Evolutionary conservation across 1,284 basidiomycete genomes (phyloP), one percentile per base, ranked within the genome.

Genomic region (Ustanciosporium gigantosporum): DNA sequence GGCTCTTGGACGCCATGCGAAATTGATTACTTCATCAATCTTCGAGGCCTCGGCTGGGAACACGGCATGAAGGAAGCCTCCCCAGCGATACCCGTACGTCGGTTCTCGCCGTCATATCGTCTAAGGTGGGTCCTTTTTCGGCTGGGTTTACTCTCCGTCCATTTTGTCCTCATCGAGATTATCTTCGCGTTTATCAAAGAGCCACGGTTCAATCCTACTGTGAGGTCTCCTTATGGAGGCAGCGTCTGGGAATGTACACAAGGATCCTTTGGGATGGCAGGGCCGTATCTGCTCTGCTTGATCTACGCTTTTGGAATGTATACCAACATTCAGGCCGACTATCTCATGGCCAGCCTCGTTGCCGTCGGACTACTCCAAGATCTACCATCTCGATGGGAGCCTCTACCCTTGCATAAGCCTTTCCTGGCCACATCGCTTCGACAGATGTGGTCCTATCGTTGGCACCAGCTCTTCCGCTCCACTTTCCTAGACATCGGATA

Each of bases 1-100:
- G 50, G 58, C 4, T 65, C 61, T 4, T 22, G 22, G 8, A 23
- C 36, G 14, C 58, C 53, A 2, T 31, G 65, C 17, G 62, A 53
- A 38, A 31, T 66, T 5, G 66, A 68, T 34, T 36, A 61, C 7
- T 37, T 64, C 16, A 11, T 42, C 19, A 59, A 58, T 23, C 7
- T 59, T n/a, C 42, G 66, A n/a, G 62, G 45, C 2, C 14, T 62
- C 2, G 66, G 66, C 15, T 68, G 66, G 66, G 38, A 55, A 31
- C 38, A 57, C 19, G 66, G 66, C 20, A 31, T 60, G 15, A 49
- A 44, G n/a, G 31, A 43, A 13, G 41, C 35, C 7, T 29, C 41
- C 0, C 51, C 50, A n/a, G 52, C 53, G 14, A 25, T 46, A 1
- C 59, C 59, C n/a, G 35, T 45, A 4, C 53, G 22, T 17, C 25